Evolutionary conservation across 2,329 filamentous ascomycete genomes (phyloP), one percentile per base, ranked within the genome.

Genomic region (Ascochyta pisi): DNA sequence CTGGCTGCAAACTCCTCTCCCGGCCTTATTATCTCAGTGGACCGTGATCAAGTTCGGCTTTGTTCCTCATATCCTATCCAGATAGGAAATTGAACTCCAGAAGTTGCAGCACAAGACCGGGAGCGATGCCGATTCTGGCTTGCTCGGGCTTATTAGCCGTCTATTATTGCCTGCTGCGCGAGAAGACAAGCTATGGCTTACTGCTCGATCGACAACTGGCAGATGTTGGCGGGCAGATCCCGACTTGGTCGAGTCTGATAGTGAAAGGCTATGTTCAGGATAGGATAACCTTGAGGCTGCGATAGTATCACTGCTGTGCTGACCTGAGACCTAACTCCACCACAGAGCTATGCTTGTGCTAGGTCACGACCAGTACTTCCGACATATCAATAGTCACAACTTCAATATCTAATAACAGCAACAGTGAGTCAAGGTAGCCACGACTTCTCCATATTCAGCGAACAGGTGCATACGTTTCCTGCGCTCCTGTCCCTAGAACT

Each of bases 21-120:
- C 27, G 27, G 10, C 15, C 34, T 6, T 39, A 15, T 23, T 16
- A 19, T 9, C 49, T 13, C 4, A 22, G 6, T 8, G 27, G 45
- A 41, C 45, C 22, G 38, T 38, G 38, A 31, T 44, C 27, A 29
- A 33, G 45, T 16, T 54, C 26, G 39, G 45, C 34, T 16, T 54
- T 38, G 39, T 40, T 27, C n/a, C 19, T 22, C 24, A 38, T 26
- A 5, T 38, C 15, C 31, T 12, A 12, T 35, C 9, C 19, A 44
- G 19, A 44, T 40, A 26, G 26, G 34, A 44, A 39, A 12, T 40
- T n/a, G 6, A 9, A 15, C 10, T 27, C 12, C 19, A 37, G 8
- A 23, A 19, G 23, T 35, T 10, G 41, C 19, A 35, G 42, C 15
- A 35, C 15, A n/a, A 24, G 27, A 27, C 35, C 23, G 23, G 27